Percentiles rank a stretch among this genome's conserved stretches.
phyloP scores from a whole-genome alignment of 805 yeast genomes.

The Candida hungchunana region DNA sequence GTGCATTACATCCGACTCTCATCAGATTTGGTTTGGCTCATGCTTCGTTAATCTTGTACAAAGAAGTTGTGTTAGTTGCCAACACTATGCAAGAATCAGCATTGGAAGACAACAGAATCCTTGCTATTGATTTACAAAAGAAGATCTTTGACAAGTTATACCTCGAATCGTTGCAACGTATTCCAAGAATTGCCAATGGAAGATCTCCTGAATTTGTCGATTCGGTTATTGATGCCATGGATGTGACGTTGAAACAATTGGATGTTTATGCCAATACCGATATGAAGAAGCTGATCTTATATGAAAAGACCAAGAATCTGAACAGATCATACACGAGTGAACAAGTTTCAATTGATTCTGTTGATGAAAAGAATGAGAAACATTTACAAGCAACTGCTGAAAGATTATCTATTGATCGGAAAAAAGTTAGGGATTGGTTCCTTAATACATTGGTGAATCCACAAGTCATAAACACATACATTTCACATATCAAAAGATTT shows the following conservation, averaged over 20 bases:
- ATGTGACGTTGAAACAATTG: constrained; percentile 59
- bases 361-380: constrained; percentile 29
- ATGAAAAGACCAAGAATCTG: constrained; percentile 36
- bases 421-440: constrained; percentile 41
- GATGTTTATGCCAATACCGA: constrained; percentile 62
- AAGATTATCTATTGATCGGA: constrained; percentile 29
- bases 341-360: constrained; percentile 30
- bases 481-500: constrained; percentile 55
- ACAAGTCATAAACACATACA: constrained; percentile 59
- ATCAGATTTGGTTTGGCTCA: constrained; percentile 63
- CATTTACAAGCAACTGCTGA: constrained; percentile 29
- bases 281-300: constrained; percentile 42
- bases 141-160: constrained; percentile 65
- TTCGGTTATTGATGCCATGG: constrained; percentile 60
- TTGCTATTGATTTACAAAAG: constrained; percentile 56
- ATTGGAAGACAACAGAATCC: constrained; percentile 43
- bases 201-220: constrained; percentile 60
- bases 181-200: constrained; percentile 62
- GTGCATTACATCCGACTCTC: no score
- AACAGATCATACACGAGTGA: constrained; percentile 23
- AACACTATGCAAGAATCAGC: constrained; percentile 37
- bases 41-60: constrained; percentile 64
- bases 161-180: constrained; percentile 47
- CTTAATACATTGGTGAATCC: constrained; percentile 50
- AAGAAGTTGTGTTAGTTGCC: constrained; percentile 50